These are phyloP conservation scores for Picea abies DNA, from an alignment of 83 land plant species.

Conservation along the genomic window DNA sequence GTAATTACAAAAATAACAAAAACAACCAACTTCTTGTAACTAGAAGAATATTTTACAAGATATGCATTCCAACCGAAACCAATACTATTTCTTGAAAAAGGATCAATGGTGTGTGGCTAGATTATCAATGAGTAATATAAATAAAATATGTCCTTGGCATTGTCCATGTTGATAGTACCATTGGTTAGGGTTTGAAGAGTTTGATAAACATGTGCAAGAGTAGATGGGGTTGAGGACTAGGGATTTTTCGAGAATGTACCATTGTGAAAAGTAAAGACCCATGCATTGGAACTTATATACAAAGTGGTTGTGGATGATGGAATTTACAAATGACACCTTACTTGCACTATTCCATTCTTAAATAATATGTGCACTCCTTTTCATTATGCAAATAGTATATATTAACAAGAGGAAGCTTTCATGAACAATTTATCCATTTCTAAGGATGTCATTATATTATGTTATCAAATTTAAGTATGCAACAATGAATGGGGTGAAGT, in stretches of 20 bases:
- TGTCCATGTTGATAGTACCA: conserved; percentile 71
- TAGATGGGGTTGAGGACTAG: conserved; percentile 65
- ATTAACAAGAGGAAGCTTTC: not conserved
- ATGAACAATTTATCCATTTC: not conserved
- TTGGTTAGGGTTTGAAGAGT: too few species aligned
- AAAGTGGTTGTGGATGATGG: conserved; percentile 91
- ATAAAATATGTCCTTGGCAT: conserved; percentile 72
- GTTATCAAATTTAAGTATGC: too few species aligned
- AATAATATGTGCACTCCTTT: conserved; percentile 87
- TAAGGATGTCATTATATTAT: conserved; percentile 1
- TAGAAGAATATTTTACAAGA: conserved; percentile 32
- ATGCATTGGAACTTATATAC: conserved; percentile 59
- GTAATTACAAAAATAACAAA: too few species aligned
- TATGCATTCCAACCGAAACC: conserved; percentile 72
- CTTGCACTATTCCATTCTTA: conserved; percentile 92
- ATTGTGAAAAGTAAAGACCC: conserved; percentile 70
- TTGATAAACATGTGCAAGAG: too few species aligned
- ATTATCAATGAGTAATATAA: conserved; percentile 70
- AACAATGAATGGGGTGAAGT: not conserved
- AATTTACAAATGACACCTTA: conserved; percentile 94
- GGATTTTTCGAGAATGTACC: conserved; percentile 62
- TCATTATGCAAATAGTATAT: conserved; percentile 61
- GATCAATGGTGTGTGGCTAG: conserved; percentile 73
- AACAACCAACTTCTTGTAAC: not conserved
- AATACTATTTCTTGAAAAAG: conserved; percentile 79